phyloP scores from a whole-genome alignment of 176 grass and related monocot species.

The Musa troglodytarum region DNA sequence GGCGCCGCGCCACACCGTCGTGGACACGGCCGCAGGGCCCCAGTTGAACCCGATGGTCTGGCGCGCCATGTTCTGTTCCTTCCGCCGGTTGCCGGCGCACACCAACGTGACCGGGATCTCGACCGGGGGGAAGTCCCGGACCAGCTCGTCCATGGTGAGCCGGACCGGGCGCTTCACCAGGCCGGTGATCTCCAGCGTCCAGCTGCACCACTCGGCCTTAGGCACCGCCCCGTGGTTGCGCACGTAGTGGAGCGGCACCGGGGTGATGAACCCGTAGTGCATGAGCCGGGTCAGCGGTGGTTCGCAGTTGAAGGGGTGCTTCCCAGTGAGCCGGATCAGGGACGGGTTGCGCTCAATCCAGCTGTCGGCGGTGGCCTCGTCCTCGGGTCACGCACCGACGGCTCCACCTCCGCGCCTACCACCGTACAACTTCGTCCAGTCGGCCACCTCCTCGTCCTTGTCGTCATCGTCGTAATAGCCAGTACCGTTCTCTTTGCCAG shows the following conservation, averaged over 20 bases:
- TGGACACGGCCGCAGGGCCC: conserved; percentile 13
- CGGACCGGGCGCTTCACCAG: not conserved
- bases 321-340: conserved; percentile 20
- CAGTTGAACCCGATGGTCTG: conserved; percentile 20
- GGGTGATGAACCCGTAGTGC: conserved; percentile 22
- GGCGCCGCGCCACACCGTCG: conserved; percentile 12
- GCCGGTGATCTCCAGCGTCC: conserved; percentile 17
- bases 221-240: conserved; percentile 22
- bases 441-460: conserved; percentile 11
- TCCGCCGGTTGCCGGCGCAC: conserved; percentile 17
- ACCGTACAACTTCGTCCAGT: conserved; percentile 3
- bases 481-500: not conserved
- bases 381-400: conserved; percentile 1
- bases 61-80: conserved; percentile 18
- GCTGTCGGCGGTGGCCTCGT: conserved; percentile 15
- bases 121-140: not conserved
- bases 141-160: conserved; percentile 16
- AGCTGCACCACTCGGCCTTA: not conserved
- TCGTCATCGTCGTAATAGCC: conserved; percentile 12
- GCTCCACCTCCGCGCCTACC: conserved; percentile 8
- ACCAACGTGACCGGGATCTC: conserved; percentile 17
- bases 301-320: conserved; percentile 21
- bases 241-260: conserved; percentile 16
- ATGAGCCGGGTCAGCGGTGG: conserved; percentile 14
- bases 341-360: conserved; percentile 20